phyloP scores from a whole-genome alignment of 2,329 filamentous ascomycete species.

The Fusarium sulawesiense region DNA sequence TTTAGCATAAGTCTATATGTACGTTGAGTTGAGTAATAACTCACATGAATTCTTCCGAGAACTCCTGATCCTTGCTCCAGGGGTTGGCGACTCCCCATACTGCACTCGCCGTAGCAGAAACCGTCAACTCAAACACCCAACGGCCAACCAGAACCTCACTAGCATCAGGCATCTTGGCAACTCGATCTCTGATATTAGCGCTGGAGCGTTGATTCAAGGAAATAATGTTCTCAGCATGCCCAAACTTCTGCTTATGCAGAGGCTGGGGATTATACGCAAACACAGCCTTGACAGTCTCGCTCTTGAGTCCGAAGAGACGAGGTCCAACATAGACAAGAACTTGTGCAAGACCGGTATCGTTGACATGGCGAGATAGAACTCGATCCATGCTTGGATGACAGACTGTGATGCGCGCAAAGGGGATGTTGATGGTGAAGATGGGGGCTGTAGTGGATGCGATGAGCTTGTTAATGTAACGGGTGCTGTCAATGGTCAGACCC shows the following conservation, averaged over 20 bases:
- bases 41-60: constrained; percentile 49
- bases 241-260: constrained; percentile 46
- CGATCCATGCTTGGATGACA: constrained; percentile 47
- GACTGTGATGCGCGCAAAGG: constrained; percentile 45
- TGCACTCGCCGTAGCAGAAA: constrained; percentile 48
- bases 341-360: constrained; percentile 48
- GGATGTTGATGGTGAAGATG: constrained; percentile 48
- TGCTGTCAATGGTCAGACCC: constrained; percentile 40
- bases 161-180: constrained; percentile 33
- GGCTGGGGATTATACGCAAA: constrained; percentile 46
- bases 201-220: constrained; percentile 41
- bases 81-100: constrained; percentile 49
- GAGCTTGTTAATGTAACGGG: constrained; percentile 45
- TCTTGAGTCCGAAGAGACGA: constrained; percentile 44
- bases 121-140: constrained; percentile 48
- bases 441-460: constrained; percentile 39
- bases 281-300: constrained; percentile 40
- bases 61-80: constrained; percentile 48
- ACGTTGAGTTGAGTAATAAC: not conserved
- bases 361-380: constrained; percentile 44
- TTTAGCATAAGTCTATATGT: constrained; percentile 1
- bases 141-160: constrained; percentile 42
- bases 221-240: constrained; percentile 37
- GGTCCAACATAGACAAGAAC: constrained; percentile 48
- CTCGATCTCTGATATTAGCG: constrained; percentile 33